Evolutionary conservation across 106 monocot species (phyloP).

Genomic region (Amphibolis antarctica): DNA sequence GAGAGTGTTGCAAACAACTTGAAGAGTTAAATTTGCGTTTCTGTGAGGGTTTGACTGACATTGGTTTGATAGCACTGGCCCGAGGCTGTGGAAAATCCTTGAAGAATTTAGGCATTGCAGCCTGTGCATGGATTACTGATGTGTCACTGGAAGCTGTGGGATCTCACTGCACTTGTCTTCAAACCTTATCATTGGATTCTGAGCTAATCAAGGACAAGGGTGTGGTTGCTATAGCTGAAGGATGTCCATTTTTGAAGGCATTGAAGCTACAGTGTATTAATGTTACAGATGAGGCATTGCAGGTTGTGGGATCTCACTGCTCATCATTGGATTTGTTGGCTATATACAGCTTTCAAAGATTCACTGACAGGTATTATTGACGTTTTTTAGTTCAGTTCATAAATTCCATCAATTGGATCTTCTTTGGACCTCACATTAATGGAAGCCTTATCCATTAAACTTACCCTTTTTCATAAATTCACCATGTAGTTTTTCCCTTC

Average conservation of each 20-base stretch:
- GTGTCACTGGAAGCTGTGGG: slow-evolving; percentile 61
- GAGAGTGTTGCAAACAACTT: slow-evolving; percentile 64
- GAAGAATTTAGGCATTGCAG: slow-evolving; percentile 54
- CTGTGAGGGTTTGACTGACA: slow-evolving; percentile 78
- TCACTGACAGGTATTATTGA: slow-evolving; percentile 58
- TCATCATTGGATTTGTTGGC: slow-evolving; percentile 58
- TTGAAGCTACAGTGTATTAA: slow-evolving; percentile 68
- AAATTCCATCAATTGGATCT: background rate
- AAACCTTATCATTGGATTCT: slow-evolving; percentile 66
- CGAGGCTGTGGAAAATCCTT: slow-evolving; percentile 48
- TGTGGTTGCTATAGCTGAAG: slow-evolving; percentile 47
- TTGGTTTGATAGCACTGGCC: slow-evolving; percentile 48
- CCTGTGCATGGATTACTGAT: slow-evolving; percentile 84
- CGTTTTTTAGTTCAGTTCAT: background rate
- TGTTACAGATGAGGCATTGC: slow-evolving; percentile 70
- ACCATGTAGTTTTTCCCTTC: too few relatives aligned
- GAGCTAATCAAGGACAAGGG: slow-evolving; percentile 63
- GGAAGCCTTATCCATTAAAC: too few relatives aligned
- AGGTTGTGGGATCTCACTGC: slow-evolving; percentile 64
- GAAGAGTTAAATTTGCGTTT: slow-evolving; percentile 65
- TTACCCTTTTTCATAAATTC: too few relatives aligned
- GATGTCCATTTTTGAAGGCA: slow-evolving; percentile 54
- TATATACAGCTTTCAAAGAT: slow-evolving; percentile 71
- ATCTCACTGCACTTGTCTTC: slow-evolving; percentile 49
- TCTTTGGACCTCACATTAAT: slow-evolving; percentile 2